Base-by-base conservation (phyloP, 257 asterid genomes). In the Solanum pinnatisectum region DNA sequence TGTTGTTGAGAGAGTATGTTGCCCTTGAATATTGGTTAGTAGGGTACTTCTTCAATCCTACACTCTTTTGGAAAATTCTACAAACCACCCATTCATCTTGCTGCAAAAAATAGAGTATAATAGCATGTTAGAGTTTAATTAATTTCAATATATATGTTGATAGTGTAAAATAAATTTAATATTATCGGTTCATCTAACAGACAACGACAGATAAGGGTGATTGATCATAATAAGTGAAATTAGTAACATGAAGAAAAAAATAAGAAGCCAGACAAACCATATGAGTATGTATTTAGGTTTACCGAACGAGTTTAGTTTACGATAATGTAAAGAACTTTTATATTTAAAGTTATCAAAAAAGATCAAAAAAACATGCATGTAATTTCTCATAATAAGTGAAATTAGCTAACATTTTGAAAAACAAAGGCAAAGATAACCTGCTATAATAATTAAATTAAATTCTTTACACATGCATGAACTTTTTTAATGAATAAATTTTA, bases 41-140 rank as follows among this genome's bases (percentile, higher is more conserved):
- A 12, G 95, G 95, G 91, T 92, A 94, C 81, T 96, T 96, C 84
- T 94, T 96, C 44, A 92, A 93, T 70, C 95, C 96, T 1, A 90
- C 94, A 78, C 95, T 95, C 92, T 96, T 96, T 84, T 95, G 98
- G 89, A 96, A 94, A 20, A 96, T 95, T 3, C 99, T 95, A 92
- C 99, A 95, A 6, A 96, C 98, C 71, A 95, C 99, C 99, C 99
- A 96, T 88, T 96, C 99, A 89, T 96, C 98, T 89, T 95, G 99
- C 98, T 93, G 94, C 88, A 88, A 39, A 77, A 77, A 77, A 77
- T 77, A 16, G 22, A 77, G 52, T 22, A 33, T 36, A 74, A 20
- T 74, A 74, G 4, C 32, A 74, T 74, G 83, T 36, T 37, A 36
- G 3, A 37, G 52, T 74, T 37, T 20, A 35, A 33, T 10, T 72